A percentile compares a stretch with the other conserved stretches of the same genome.
Evolutionary conservation across 169 alveolate species (phyloP).

Genomic region (Theileria luwenshuni): DNA sequence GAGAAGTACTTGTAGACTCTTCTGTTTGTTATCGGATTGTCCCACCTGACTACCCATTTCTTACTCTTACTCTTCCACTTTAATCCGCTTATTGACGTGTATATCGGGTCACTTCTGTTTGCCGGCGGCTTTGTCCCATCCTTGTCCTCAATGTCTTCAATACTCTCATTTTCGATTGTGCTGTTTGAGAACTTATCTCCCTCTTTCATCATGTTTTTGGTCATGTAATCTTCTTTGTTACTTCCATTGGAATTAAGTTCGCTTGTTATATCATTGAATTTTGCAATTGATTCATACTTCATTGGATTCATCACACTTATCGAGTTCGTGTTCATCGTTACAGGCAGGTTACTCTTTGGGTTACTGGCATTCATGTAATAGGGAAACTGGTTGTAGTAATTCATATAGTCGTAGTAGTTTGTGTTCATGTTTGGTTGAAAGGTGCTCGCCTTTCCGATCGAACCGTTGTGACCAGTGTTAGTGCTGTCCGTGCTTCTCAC

Average conservation of each 20-base stretch:
- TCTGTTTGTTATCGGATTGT: slow-evolving; percentile 68
- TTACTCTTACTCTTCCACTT: slow-evolving; percentile 71
- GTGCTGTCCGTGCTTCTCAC: background rate
- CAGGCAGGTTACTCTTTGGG: too few relatives aligned
- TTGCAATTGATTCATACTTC: too few relatives aligned
- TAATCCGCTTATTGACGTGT: slow-evolving; percentile 64
- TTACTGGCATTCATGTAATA: too few relatives aligned
- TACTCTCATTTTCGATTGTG: slow-evolving; percentile 15
- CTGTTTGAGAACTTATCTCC: slow-evolving; percentile 12
- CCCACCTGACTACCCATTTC: slow-evolving; percentile 73
- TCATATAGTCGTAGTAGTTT: too few relatives aligned
- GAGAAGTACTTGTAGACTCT: slow-evolving; percentile 67
- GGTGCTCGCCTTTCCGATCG: too few relatives aligned
- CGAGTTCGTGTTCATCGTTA: too few relatives aligned
- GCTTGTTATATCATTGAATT: too few relatives aligned
- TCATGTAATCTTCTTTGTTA: too few relatives aligned
- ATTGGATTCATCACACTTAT: too few relatives aligned
- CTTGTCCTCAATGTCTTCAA: slow-evolving; percentile 21
- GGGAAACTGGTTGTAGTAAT: too few relatives aligned
- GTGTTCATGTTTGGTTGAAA: too few relatives aligned
- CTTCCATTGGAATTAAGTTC: too few relatives aligned
- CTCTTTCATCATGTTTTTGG: slow-evolving; percentile 2
- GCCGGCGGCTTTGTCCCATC: slow-evolving; percentile 69
- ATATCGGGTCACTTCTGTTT: slow-evolving; percentile 67
- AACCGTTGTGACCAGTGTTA: background rate